Evolutionary conservation across 1,139 yeast species (phyloP).

Genomic region (Candida smagusa): DNA sequence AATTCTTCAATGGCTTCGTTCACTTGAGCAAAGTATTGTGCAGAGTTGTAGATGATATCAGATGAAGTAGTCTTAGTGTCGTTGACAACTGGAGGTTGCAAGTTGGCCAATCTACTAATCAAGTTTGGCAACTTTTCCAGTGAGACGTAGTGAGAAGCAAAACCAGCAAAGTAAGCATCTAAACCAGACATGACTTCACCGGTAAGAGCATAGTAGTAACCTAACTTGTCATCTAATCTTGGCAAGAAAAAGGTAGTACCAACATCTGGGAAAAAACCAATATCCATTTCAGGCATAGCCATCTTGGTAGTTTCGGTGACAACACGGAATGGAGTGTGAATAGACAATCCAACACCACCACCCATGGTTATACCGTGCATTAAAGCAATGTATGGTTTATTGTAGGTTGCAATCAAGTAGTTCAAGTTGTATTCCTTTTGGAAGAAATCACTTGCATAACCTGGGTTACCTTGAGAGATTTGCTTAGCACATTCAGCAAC

Average conservation of each 20-base stretch:
- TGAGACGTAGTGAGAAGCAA: slow-evolving; percentile 87
- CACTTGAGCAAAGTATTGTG: slow-evolving; percentile 55
- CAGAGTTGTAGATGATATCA: slow-evolving; percentile 25
- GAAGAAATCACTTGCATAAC: slow-evolving; percentile 65
- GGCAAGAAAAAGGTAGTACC: slow-evolving; percentile 91
- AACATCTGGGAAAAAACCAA: slow-evolving; percentile 96
- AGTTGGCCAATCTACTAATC: slow-evolving; percentile 59
- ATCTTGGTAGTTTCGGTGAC: slow-evolving; percentile 86
- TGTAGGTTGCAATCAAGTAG: slow-evolving; percentile 72
- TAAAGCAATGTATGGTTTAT: slow-evolving; percentile 79
- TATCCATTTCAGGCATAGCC: slow-evolving; percentile 98
- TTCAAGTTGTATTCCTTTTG: slow-evolving; percentile 78
- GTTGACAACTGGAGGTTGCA: slow-evolving; percentile 42
- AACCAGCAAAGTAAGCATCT: slow-evolving; percentile 78
- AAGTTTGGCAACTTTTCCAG: slow-evolving; percentile 60
- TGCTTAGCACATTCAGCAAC: slow-evolving; percentile 70
- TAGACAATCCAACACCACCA: slow-evolving; percentile 92
- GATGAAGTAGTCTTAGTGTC: slow-evolving; percentile 22
- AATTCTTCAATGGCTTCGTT: slow-evolving; percentile 77
- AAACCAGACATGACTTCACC: slow-evolving; percentile 75
- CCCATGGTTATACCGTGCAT: slow-evolving; percentile 98
- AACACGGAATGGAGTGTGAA: slow-evolving; percentile 91
- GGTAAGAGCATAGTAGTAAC: slow-evolving; percentile 82
- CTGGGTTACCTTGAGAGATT: slow-evolving; percentile 47
- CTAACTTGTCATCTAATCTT: slow-evolving; percentile 75